A percentile compares a stretch with the other conserved stretches of the same genome.
phyloP scores from a whole-genome alignment of 2,329 filamentous ascomycete genomes.

The Neurospora sp. region DNA sequence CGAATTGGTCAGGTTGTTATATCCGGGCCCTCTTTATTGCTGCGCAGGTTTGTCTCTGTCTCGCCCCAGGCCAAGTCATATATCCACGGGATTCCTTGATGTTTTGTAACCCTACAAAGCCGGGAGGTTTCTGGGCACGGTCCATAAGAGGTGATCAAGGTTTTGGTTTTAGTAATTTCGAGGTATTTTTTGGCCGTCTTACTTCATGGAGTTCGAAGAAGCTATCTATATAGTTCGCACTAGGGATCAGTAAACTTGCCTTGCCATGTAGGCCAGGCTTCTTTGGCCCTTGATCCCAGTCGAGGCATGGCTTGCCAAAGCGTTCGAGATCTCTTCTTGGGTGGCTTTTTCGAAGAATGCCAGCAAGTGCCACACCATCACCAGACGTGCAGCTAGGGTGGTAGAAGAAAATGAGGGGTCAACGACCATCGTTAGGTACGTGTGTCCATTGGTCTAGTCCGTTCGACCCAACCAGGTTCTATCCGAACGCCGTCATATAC shows the following conservation, averaged over 20 bases:
- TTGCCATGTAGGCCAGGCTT: background rate
- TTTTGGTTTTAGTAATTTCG: background rate
- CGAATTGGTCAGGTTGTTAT: background rate
- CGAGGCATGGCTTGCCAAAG: background rate
- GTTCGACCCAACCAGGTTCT: background rate
- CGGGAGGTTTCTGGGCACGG: background rate
- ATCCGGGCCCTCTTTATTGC: background rate
- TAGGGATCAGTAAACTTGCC: background rate
- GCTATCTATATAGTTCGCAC: background rate
- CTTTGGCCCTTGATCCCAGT: background rate
- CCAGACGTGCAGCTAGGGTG: background rate
- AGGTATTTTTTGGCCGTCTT: background rate
- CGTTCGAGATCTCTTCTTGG: background rate
- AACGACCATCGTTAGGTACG: background rate
- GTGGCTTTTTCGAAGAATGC: background rate
- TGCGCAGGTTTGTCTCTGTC: background rate
- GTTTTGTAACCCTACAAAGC: background rate
- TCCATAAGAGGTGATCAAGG: background rate
- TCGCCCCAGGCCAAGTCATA: background rate
- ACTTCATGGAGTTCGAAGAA: background rate
- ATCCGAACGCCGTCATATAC: background rate
- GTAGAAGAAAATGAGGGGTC: background rate
- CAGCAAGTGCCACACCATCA: background rate
- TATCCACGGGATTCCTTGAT: background rate
- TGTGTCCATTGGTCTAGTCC: background rate